These are phyloP conservation scores for Flaveria ramosissima DNA, from an alignment of 129 eudicot species.

Conservation along the genomic window DNA sequence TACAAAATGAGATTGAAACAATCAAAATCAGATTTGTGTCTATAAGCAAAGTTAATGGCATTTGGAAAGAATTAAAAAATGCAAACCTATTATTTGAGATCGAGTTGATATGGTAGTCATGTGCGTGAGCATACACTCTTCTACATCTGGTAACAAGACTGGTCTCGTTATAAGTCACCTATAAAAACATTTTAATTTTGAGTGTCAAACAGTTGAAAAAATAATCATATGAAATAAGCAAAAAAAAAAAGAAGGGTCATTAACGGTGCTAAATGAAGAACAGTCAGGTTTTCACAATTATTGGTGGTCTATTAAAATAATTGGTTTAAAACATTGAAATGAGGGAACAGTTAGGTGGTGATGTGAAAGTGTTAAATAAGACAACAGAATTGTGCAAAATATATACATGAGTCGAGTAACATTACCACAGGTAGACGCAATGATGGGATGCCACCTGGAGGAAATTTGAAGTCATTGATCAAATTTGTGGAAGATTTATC, in stretches of 20 bases:
- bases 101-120: conserved; percentile 97
- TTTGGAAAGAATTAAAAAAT: background rate
- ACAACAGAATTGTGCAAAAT: background rate
- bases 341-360: background rate
- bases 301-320: background rate
- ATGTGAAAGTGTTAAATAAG: conserved; percentile 1
- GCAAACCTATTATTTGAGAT: conserved; percentile 90
- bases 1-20: conserved; percentile 14
- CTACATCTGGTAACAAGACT: conserved; percentile 91
- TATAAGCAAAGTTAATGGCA: conserved; percentile 9
- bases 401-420: conserved; percentile 46
- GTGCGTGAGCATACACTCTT: conserved; percentile 99
- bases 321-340: conserved; percentile 13
- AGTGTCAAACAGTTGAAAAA: conserved; percentile 16
- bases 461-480: conserved; percentile 63
- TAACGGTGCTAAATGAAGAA: background rate
- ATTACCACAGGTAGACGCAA: conserved; percentile 92
- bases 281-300: conserved; percentile 9
- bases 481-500: conserved; percentile 52
- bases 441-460: conserved; percentile 79
- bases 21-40: conserved; percentile 1
- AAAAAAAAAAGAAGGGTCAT: conserved; percentile 2
- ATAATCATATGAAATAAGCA: background rate
- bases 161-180: conserved; percentile 93
- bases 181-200: conserved; percentile 10